Conservation (phyloP, 805 yeast genomes). For the Monosporozyma yasuniensis region DNA sequence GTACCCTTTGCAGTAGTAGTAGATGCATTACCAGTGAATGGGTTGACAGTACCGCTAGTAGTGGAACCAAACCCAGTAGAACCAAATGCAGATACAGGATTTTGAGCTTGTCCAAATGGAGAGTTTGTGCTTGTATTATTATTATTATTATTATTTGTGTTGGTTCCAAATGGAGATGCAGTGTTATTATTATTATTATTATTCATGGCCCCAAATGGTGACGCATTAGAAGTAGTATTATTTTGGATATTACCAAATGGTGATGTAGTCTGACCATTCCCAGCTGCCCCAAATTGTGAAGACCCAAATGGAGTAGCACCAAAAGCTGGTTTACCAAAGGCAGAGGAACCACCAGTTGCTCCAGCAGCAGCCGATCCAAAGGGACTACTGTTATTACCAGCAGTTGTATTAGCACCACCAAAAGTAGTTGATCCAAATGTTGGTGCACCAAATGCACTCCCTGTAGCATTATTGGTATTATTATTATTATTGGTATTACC, state of each 20-base stretch:
- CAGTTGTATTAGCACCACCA: neutral
- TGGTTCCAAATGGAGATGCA: conserved; percentile 5
- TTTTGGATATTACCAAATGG: conserved; percentile 4
- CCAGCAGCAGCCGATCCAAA: conserved; percentile 1
- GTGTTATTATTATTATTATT: neutral
- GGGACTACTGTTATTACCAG: neutral
- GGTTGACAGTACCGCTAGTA: neutral
- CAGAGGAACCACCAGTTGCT: neutral
- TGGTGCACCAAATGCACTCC: conserved; percentile 19
- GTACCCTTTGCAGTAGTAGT: neutral
- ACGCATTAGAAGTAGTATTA: neutral
- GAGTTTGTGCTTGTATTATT: neutral
- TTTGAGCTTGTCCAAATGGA: neutral
- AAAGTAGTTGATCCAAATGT: conserved; percentile 1
- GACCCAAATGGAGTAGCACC: conserved; percentile 2
- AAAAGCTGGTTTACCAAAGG: conserved; percentile 15
- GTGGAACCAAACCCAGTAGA: neutral
- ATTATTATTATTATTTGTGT: conserved; percentile 1
- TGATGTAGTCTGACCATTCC: neutral
- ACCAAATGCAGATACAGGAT: conserved; percentile 20
- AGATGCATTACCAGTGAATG: conserved; percentile 5
- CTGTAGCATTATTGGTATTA: conserved; percentile 1
- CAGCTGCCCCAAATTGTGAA: conserved; percentile 3
- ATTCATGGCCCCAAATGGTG: conserved; percentile 3
- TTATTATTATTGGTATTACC: neutral